Evolutionary conservation across 495 filamentous ascomycete genomes (phyloP).

Genomic region (Tuber borchii): DNA sequence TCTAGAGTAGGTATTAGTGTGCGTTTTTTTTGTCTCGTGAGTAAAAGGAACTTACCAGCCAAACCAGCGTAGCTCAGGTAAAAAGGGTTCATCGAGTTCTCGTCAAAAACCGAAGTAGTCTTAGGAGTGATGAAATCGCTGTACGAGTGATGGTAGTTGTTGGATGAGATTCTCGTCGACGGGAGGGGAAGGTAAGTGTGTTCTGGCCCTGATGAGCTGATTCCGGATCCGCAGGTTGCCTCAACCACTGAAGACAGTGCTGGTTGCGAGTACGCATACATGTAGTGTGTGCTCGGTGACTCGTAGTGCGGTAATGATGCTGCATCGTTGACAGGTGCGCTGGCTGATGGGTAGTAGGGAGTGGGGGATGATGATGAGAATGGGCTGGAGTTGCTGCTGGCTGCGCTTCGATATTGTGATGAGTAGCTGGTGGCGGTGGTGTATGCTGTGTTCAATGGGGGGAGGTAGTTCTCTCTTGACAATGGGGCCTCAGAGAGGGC

Average conservation of each 20-base stretch:
- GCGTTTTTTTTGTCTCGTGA: constrained; percentile 6
- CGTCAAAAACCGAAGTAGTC: constrained; percentile 53
- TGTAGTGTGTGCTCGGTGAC: constrained; percentile 44
- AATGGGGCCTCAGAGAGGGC: constrained; percentile 26
- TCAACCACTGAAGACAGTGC: constrained; percentile 38
- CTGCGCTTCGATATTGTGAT: constrained; percentile 31
- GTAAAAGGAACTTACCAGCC: constrained; percentile 49
- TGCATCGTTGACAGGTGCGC: constrained; percentile 24
- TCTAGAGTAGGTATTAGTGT: constrained; percentile 9
- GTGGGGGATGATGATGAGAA: constrained; percentile 36
- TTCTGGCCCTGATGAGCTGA: constrained; percentile 58
- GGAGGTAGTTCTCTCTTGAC: constrained; percentile 37
- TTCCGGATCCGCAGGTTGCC: constrained; percentile 55
- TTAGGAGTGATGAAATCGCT: constrained; percentile 55
- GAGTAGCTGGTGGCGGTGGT: constrained; percentile 37
- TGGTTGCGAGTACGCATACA: constrained; percentile 33
- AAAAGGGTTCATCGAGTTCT: constrained; percentile 67
- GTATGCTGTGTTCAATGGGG: constrained; percentile 29
- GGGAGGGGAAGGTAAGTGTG: constrained; percentile 63
- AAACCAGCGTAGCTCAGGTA: constrained; percentile 68
- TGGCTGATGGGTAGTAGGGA: constrained; percentile 34
- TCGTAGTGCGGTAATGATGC: constrained; percentile 45
- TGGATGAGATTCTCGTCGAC: constrained; percentile 57
- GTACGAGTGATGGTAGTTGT: constrained; percentile 53
- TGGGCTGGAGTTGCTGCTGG: constrained; percentile 35